A percentile compares a stretch with the other conserved stretches of the same genome.
Evolutionary conservation across 495 filamentous ascomycete species (phyloP).

Genomic region (Trichoderma reesei): DNA sequence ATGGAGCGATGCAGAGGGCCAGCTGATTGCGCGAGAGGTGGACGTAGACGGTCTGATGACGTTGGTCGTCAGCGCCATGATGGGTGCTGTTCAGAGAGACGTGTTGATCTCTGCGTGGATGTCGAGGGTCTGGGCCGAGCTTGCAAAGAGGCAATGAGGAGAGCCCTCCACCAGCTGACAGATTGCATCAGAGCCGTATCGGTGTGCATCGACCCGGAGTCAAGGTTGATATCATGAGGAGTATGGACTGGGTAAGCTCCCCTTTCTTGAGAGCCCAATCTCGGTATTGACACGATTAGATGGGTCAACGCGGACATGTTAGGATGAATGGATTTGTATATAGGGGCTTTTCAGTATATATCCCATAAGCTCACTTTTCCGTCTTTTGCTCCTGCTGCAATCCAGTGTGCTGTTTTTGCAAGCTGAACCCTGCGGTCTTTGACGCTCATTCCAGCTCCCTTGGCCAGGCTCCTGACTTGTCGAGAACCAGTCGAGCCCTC

Average conservation of each 20-base stretch:
- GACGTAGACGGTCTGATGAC: neutral
- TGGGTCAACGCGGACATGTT: neutral
- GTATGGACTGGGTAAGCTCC: neutral
- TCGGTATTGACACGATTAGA: neutral
- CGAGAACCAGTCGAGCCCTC: neutral
- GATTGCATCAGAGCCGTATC: neutral
- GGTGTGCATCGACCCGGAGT: neutral
- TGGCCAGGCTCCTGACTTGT: neutral
- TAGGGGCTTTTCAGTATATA: conserved; percentile 55
- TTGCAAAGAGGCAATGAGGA: neutral
- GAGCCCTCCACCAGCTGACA: neutral
- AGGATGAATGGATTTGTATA: neutral
- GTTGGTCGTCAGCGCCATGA: neutral
- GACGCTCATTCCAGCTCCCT: conserved; percentile 28
- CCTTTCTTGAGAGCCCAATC: no score
- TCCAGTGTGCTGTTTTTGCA: conserved; percentile 70
- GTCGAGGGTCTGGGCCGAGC: neutral
- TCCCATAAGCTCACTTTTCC: conserved; percentile 96
- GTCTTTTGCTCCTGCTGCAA: conserved; percentile 87
- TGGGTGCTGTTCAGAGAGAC: neutral
- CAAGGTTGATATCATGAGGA: neutral
- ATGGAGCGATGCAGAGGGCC: neutral
- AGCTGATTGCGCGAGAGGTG: conserved; percentile 1
- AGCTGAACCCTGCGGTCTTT: conserved; percentile 54
- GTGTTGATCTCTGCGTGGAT: neutral